A percentile compares a stretch with the other conserved stretches of the same genome.
Conservation (phyloP, 1,284 basidiomycete species). For the Ceratorhiza oryzae-sativae region DNA sequence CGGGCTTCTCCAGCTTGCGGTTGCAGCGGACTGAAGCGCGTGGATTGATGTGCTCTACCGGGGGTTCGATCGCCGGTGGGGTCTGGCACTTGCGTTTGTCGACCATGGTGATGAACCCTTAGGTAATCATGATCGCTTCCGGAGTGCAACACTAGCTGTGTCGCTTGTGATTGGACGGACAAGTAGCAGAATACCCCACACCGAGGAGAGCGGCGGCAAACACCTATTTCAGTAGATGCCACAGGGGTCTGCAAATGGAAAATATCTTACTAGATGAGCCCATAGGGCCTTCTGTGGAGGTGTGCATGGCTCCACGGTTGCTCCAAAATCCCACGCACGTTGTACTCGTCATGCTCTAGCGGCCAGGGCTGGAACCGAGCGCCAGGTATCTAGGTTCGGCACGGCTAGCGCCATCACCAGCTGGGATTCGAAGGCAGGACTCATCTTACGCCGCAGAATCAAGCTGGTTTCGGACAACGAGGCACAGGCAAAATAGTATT, state of each 20-base stretch:
- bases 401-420: background rate
- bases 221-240: background rate
- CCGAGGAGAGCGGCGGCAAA: background rate
- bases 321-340: background rate
- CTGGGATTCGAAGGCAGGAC: background rate
- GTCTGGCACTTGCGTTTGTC: background rate
- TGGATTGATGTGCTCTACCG: conserved; percentile 15
- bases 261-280: background rate
- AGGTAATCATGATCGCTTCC: conserved; percentile 11
- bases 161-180: background rate
- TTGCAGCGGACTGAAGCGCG: background rate
- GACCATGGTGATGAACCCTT: background rate
- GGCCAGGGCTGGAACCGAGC: background rate
- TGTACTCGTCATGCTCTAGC: background rate
- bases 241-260: background rate
- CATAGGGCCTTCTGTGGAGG: background rate
- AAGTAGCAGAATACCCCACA: background rate
- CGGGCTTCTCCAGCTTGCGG: conserved; percentile 8
- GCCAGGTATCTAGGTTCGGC: background rate
- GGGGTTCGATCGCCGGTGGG: conserved; percentile 30
- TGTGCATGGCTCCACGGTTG: background rate
- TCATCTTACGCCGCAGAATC: background rate
- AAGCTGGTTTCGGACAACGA: background rate
- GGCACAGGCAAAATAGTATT: background rate
- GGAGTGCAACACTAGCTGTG: background rate